Base-by-base conservation (phyloP, 257 asterid species). In the Handroanthus guayacan region DNA sequence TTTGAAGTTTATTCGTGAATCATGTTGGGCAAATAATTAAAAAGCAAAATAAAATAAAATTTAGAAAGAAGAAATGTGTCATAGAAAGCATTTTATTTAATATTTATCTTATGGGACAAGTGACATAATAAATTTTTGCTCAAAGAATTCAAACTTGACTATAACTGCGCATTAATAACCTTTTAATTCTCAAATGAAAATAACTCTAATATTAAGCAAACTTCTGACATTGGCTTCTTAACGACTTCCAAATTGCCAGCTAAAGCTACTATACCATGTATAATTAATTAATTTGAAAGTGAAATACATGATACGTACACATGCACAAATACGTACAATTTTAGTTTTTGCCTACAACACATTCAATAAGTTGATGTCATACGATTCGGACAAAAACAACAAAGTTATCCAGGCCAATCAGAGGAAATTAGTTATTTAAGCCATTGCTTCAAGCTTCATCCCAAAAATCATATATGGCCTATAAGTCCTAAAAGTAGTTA, bases 231-330 rank as follows among this genome's bases (percentile, higher is more conserved):
- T 75, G 69, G 71, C 87, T 69, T 67, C 74, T 70, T 77, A 86
- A 86, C 92, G 72, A 74, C 91, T 81, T 79, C 62, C 41, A 70
- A 80, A 61, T 48, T 79, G 78, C 81, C 72, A 79, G 74, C 54
- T 77, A 85, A 52, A 79, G 67, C 75, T 79, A 77, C 80, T 41
- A 41, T 41, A 41, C 14, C 37, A 80, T 76, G 52, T 65, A 44
- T 73, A 62, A 25, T 38, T 65, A 41, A 41, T 41, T 41, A 41
- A 71, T 76, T 41, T 31, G 82, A 79, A 76, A 83, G 36, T 6
- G 73, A 72, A 63, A 58, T 65, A 62, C 17, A 39, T 54, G 45
- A 75, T 54, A 75, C 31, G 31, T 25, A 25, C 44, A 66, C 79
- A 61, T 75, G 74, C 82, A 70, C 18, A 18, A 55, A 67, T 65